phyloP scores from a whole-genome alignment of 805 yeast genomes.

The Nakazawaea anatomiae region DNA sequence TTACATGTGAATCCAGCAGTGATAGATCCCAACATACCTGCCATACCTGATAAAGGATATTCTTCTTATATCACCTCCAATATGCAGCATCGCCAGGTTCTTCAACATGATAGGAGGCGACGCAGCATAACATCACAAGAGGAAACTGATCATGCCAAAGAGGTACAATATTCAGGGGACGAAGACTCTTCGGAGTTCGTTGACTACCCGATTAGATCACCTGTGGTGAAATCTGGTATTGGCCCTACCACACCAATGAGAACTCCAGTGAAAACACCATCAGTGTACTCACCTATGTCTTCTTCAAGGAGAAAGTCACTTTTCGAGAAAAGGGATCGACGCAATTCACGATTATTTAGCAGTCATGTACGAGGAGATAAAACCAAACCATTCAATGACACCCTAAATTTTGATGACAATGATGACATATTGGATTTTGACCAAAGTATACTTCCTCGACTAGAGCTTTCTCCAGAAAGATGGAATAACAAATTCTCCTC shows the following conservation, averaged over 20 bases:
- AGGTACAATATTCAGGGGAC: neutral
- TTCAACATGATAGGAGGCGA: neutral
- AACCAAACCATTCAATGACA: neutral
- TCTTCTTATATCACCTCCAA: too few relatives aligned
- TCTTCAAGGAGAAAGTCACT: constrained; percentile 1
- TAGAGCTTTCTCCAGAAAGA: constrained; percentile 12
- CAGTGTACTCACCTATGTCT: constrained; percentile 1
- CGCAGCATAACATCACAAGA: neutral
- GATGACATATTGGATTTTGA: constrained; percentile 9
- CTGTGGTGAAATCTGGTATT: neutral
- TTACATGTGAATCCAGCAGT: too few relatives aligned
- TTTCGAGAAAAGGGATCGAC: constrained; percentile 12
- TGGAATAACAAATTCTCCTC: neutral
- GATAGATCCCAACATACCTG: too few relatives aligned
- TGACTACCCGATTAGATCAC: constrained; percentile 4
- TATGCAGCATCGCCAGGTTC: neutral
- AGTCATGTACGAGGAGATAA: constrained; percentile 1
- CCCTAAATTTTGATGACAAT: constrained; percentile 4
- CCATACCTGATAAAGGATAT: too few relatives aligned
- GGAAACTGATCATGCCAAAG: neutral
- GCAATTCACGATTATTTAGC: constrained; percentile 15
- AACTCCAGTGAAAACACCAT: neutral
- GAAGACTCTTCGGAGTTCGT: constrained; percentile 7
- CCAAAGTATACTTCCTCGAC: constrained; percentile 13
- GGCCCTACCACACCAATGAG: neutral